Conservation (phyloP, 352 stramenopile species). For the Phytophthora podocarpi region DNA sequence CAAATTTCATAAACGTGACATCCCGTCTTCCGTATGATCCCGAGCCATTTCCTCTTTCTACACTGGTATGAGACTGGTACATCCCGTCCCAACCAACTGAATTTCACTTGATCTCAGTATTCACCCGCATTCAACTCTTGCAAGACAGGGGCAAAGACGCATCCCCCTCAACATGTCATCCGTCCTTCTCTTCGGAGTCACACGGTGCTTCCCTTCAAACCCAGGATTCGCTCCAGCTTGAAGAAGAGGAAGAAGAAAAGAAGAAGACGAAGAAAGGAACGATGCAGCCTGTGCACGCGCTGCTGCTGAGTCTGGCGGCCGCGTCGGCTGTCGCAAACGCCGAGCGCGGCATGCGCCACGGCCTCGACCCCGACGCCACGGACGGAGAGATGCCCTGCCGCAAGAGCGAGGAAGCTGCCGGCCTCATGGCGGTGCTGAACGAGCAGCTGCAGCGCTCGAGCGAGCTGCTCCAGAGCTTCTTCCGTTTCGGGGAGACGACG, state of each 20-base stretch:
- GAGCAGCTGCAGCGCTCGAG: conserved; percentile 47
- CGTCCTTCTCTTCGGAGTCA: conserved; percentile 18
- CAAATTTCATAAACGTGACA: conserved; percentile 4
- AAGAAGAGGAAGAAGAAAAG: no score
- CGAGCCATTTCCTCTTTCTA: background rate
- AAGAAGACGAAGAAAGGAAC: conserved; percentile 13
- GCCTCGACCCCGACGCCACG: background rate
- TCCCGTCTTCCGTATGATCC: conserved; percentile 6
- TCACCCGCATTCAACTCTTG: background rate
- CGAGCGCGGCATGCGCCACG: conserved; percentile 9
- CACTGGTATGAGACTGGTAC: background rate
- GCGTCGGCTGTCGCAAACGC: conserved; percentile 24
- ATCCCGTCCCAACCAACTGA: conserved; percentile 3
- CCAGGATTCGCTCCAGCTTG: conserved; percentile 35
- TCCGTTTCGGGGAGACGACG: conserved; percentile 20
- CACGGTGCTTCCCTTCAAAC: conserved; percentile 30
- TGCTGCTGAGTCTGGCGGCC: conserved; percentile 34
- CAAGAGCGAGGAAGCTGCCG: conserved; percentile 10
- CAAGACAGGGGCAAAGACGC: background rate
- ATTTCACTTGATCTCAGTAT: background rate
- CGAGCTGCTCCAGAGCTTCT: conserved; percentile 47
- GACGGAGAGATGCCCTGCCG: conserved; percentile 14
- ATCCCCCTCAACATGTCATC: conserved; percentile 6
- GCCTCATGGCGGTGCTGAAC: conserved; percentile 38
- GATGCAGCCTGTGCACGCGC: conserved; percentile 22